Evolutionary conservation across 2,329 filamentous ascomycete genomes (phyloP).

Genomic region (Clarireedia paspali): DNA sequence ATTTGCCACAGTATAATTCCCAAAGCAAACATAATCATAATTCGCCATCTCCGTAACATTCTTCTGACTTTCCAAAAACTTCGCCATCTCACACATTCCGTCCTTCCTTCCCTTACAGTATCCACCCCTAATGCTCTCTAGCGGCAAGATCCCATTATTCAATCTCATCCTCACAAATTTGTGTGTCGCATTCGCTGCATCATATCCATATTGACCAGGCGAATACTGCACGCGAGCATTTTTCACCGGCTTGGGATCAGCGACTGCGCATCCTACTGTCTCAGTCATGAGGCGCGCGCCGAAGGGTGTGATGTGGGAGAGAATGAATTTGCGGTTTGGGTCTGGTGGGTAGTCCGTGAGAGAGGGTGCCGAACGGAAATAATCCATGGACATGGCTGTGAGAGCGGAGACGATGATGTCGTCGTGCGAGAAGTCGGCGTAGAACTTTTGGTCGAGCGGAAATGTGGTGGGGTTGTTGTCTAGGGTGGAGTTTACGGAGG

Average conservation of each 20-base stretch:
- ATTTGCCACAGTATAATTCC: slow-evolving; percentile 1
- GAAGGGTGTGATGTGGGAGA: slow-evolving; percentile 46
- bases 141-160: slow-evolving; percentile 41
- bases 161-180: slow-evolving; percentile 43
- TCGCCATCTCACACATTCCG: slow-evolving; percentile 36
- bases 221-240: slow-evolving; percentile 35
- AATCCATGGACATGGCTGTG: slow-evolving; percentile 45
- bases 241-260: slow-evolving; percentile 34
- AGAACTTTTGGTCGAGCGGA: slow-evolving; percentile 58
- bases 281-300: slow-evolving; percentile 47
- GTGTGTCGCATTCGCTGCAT: slow-evolving; percentile 33
- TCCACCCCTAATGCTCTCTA: slow-evolving; percentile 40
- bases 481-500: slow-evolving; percentile 65
- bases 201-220: slow-evolving; percentile 38
- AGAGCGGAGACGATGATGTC: slow-evolving; percentile 70
- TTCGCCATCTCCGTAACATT: slow-evolving; percentile 8
- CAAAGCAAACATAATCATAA: slow-evolving; percentile 11
- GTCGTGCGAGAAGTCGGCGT: slow-evolving; percentile 86
- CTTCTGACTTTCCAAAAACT: slow-evolving; percentile 29
- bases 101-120: slow-evolving; percentile 35
- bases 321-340: slow-evolving; percentile 38
- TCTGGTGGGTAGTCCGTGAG: slow-evolving; percentile 36
- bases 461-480: slow-evolving; percentile 62
- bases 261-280: slow-evolving; percentile 41
- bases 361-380: slow-evolving; percentile 41